Conservation (phyloP, 441 rosid genomes). For the Gossypium davidsonii region DNA sequence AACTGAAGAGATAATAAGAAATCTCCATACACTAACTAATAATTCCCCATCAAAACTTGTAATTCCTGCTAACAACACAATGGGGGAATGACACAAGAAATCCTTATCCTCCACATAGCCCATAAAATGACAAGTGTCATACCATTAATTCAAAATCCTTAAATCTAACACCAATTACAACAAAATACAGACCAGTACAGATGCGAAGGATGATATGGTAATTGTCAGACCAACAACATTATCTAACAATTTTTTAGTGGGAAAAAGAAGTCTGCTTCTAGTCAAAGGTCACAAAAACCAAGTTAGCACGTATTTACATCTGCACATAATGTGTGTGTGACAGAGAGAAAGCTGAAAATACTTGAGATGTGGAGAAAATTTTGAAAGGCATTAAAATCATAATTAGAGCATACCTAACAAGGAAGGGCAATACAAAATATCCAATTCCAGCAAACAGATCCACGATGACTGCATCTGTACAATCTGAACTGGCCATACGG, state of each 20-base stretch:
- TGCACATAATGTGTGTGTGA: background rate
- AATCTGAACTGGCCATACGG: constrained; percentile 69
- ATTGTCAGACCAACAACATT: background rate
- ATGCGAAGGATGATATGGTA: background rate
- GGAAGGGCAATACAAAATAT: constrained; percentile 81
- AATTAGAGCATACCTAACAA: constrained; percentile 54
- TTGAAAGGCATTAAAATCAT: constrained; percentile 2
- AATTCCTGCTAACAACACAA: background rate
- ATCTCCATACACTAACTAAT: background rate
- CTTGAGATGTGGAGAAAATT: background rate
- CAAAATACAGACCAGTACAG: background rate
- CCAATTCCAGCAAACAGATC: constrained; percentile 95
- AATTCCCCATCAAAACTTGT: constrained; percentile 5
- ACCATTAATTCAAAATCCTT: background rate
- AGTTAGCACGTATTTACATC: background rate
- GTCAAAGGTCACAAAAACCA: background rate
- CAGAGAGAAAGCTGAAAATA: background rate
- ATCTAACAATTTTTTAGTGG: background rate
- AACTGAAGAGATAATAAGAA: background rate
- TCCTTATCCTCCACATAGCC: background rate
- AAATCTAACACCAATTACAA: background rate
- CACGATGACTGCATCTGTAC: constrained; percentile 61
- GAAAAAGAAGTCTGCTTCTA: background rate
- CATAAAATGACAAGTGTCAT: background rate
- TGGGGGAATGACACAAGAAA: background rate